Evolutionary conservation across 208 protist genomes (phyloP).

Genomic region (Naegleria lovaniensis): DNA sequence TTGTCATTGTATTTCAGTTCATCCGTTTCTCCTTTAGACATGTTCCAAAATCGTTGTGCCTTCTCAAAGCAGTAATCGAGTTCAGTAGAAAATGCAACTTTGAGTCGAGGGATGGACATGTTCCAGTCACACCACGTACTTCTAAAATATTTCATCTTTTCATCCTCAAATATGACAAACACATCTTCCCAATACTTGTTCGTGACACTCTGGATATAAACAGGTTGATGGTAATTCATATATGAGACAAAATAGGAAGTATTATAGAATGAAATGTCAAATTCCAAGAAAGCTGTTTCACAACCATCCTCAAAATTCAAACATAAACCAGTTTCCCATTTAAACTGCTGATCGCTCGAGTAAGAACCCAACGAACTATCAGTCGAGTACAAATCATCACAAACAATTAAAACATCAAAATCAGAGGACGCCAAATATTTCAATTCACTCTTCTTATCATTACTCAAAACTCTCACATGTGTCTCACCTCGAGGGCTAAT

Average conservation of each 20-base stretch:
- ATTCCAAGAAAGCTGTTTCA: background rate
- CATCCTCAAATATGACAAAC: background rate
- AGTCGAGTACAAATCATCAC: background rate
- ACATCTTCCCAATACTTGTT: background rate
- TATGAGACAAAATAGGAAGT: background rate
- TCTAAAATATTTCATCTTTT: background rate
- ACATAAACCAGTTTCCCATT: background rate
- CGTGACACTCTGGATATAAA: background rate
- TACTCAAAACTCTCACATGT: background rate
- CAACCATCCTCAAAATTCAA: background rate
- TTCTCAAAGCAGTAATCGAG: background rate
- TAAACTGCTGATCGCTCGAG: background rate
- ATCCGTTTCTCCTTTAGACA: too few relatives aligned
- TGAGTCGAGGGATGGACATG: background rate
- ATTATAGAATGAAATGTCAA: background rate
- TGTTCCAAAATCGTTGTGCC: background rate
- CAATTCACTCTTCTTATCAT: background rate
- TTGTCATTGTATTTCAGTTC: background rate
- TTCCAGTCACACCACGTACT: background rate
- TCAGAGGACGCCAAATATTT: background rate
- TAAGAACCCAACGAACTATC: background rate
- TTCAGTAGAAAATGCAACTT: background rate
- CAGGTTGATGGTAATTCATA: background rate
- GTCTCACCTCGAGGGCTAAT: too few relatives aligned
- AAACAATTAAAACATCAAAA: background rate